Conservation (phyloP, 2,329 filamentous ascomycete genomes). For the Arthrobotrys musiformis region DNA sequence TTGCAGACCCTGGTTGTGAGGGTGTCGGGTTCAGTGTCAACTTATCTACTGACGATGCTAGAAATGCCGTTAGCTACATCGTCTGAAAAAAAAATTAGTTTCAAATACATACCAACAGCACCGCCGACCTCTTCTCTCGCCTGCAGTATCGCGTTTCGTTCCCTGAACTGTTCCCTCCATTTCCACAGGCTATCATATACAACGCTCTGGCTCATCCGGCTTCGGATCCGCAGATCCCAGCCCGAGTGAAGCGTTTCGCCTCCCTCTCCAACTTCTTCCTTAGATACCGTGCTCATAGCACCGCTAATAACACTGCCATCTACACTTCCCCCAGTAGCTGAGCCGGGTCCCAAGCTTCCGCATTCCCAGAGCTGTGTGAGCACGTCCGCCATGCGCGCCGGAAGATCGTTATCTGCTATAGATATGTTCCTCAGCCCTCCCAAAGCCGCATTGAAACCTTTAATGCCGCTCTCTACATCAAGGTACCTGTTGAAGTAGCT, state of each 20-base stretch:
- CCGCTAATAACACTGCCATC: constrained; percentile 67
- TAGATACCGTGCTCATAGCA: constrained; percentile 56
- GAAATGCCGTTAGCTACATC: not conserved
- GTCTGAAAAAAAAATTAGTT: not conserved
- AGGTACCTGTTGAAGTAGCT: constrained; percentile 80
- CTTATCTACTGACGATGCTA: constrained; percentile 38
- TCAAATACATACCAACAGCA: constrained; percentile 34
- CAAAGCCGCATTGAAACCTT: constrained; percentile 77
- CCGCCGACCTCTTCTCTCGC: constrained; percentile 65
- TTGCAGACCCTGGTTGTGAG: constrained; percentile 19
- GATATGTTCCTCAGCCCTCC: constrained; percentile 77
- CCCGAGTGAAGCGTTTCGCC: constrained; percentile 61
- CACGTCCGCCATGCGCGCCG: constrained; percentile 82
- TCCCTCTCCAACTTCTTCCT: constrained; percentile 30
- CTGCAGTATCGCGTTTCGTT: constrained; percentile 61
- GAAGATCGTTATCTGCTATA: constrained; percentile 80
- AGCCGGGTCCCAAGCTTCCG: constrained; percentile 66
- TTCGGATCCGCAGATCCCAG: constrained; percentile 82
- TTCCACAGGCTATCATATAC: constrained; percentile 87
- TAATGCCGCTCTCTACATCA: constrained; percentile 74
- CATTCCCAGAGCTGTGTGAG: constrained; percentile 88
- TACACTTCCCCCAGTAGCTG: constrained; percentile 61
- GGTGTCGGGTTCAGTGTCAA: constrained; percentile 13
- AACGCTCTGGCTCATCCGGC: constrained; percentile 84
- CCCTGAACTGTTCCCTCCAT: constrained; percentile 78